Evolutionary conservation across 2,329 filamentous ascomycete species (phyloP).

Genomic region (Geoglossum cookeanum): DNA sequence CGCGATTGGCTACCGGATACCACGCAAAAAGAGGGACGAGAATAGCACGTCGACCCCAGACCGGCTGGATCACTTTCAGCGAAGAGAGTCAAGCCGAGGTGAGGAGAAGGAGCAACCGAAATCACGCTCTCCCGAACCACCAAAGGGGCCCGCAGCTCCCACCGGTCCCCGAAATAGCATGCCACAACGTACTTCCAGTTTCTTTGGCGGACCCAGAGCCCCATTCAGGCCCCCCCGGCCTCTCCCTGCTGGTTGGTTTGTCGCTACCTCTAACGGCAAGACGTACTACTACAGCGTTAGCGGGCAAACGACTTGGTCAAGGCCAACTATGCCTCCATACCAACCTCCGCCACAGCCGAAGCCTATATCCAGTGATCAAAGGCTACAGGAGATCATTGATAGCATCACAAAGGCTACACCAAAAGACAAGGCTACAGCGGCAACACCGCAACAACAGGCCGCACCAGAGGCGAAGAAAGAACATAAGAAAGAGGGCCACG

Average conservation of each 20-base stretch:
- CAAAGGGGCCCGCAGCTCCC: slow-evolving; percentile 27
- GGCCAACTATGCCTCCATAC: slow-evolving; percentile 50
- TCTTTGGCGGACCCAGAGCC: slow-evolving; percentile 33
- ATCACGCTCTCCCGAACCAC: slow-evolving; percentile 28
- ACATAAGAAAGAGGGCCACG: slow-evolving; percentile 19
- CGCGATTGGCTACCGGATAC: slow-evolving; percentile 81
- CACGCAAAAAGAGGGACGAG: slow-evolving; percentile 67
- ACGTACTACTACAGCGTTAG: slow-evolving; percentile 72
- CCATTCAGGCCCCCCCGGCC: slow-evolving; percentile 25
- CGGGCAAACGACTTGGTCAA: slow-evolving; percentile 64
- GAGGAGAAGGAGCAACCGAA: slow-evolving; percentile 26
- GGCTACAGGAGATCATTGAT: slow-evolving; percentile 56
- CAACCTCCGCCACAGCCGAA: slow-evolving; percentile 42
- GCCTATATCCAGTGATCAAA: slow-evolving; percentile 51
- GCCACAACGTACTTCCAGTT: slow-evolving; percentile 39
- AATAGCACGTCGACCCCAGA: slow-evolving; percentile 31
- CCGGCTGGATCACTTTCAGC: slow-evolving; percentile 45
- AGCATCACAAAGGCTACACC: slow-evolving; percentile 55
- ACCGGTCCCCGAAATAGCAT: slow-evolving; percentile 32
- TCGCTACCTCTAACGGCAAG: slow-evolving; percentile 52
- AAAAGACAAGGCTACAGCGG: slow-evolving; percentile 31
- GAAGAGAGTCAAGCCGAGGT: slow-evolving; percentile 31
- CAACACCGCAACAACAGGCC: slow-evolving; percentile 45
- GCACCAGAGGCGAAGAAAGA: slow-evolving; percentile 21
- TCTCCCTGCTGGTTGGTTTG: slow-evolving; percentile 73